A percentile compares a stretch with the other conserved stretches of the same genome.
phyloP scores from a whole-genome alignment of 164 flowering plant genomes.

The Tinospora cordifolia region DNA sequence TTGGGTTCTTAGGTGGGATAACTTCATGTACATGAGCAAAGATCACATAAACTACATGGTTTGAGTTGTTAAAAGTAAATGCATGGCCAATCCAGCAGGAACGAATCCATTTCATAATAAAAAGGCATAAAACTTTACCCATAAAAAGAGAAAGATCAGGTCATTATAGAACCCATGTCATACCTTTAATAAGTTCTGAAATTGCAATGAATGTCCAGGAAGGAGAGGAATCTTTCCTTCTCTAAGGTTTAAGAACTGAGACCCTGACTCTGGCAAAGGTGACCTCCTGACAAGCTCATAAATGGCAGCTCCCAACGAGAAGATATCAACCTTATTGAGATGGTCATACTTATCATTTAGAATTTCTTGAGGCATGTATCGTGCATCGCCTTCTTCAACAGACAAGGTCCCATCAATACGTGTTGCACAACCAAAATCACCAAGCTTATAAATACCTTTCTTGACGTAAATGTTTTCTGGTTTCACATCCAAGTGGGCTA shows the following conservation, averaged over 20 bases:
- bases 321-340: slow-evolving; percentile 85
- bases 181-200: slow-evolving; percentile 90
- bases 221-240: slow-evolving; percentile 82
- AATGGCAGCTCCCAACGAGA: slow-evolving; percentile 75
- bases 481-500: slow-evolving; percentile 83
- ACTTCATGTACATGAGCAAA: too few relatives aligned
- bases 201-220: slow-evolving; percentile 75
- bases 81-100: not conserved
- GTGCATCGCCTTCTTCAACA: slow-evolving; percentile 94
- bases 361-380: slow-evolving; percentile 94
- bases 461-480: slow-evolving; percentile 94
- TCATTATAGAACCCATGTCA: not conserved
- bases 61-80: not conserved
- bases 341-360: slow-evolving; percentile 74
- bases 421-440: slow-evolving; percentile 95
- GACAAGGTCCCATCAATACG: slow-evolving; percentile 64
- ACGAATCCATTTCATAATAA: not conserved
- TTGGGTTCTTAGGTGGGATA: too few relatives aligned
- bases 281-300: slow-evolving; percentile 74
- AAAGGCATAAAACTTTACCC: not conserved
- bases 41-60: too few relatives aligned
- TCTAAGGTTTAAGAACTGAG: slow-evolving; percentile 49
- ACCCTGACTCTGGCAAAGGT: slow-evolving; percentile 69
- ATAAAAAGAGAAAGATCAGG: not conserved
- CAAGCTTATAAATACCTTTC: slow-evolving; percentile 79